Evolutionary conservation across 441 rosid genomes (phyloP), one percentile per base, ranked within the genome.

Genomic region (Eruca vesicaria): DNA sequence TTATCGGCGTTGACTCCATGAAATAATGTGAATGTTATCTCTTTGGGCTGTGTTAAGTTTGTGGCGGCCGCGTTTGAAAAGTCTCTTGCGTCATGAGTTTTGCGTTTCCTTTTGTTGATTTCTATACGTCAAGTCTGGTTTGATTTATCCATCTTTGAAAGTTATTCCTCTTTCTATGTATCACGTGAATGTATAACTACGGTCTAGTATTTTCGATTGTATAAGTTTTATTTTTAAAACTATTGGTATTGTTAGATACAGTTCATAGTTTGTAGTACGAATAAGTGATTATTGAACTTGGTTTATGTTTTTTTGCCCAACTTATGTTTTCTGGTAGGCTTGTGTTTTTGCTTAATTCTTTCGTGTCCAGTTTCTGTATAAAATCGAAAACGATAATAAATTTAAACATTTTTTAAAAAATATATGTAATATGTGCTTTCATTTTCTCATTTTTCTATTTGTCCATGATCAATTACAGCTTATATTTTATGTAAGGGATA

Each of bases 61-160:
- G n/a, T 16, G 43, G 65, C 43, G 43, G 59, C 55, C 10, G 61
- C 33, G 61, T 26, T 55, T 50, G 63, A 50, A 73, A 73, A 64
- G 58, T 63, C 65, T 64, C 21, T 63, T 7, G 62, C n/a, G 76
- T 63, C 68, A 63, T 41, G 43, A 53, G 53, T 63, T 65, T 15
- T 28, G 63, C 64, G 58, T 65, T 56, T 57, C 41, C 29, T 58
- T 29, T 52, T 68, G 55, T 67, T 67, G 53, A 48, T 50, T 50
- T 35, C 43, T 67, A 2, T 35, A 74, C 60, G 63, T 67, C 52
- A 48, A 60, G 61, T 66, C 45, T 66, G 33, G 38, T 74, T 59
- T 67, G 61, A 5, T 66, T 38, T 38, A 3, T 66, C 63, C 1
- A 16, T 23, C 23, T 41, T 74, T 59, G 68, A 74, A 60, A 48